Conservation (phyloP, 2,329 filamentous ascomycete species). For the Dothideomycetes sp. region DNA sequence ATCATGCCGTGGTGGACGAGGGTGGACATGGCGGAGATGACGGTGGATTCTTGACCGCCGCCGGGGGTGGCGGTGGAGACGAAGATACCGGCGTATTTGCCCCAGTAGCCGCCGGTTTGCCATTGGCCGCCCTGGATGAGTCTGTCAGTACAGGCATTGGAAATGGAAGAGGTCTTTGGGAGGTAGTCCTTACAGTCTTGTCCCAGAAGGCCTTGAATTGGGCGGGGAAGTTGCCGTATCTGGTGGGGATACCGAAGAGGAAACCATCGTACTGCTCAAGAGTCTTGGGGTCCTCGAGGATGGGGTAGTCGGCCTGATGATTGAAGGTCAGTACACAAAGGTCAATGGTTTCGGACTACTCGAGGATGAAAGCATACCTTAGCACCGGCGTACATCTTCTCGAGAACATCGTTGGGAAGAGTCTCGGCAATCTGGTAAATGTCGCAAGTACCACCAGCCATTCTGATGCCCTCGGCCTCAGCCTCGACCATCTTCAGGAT, state of each 20-base stretch:
- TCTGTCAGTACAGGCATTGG: too few relatives aligned
- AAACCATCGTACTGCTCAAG: conserved; percentile 64
- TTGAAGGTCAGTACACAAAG: not conserved
- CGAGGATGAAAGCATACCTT: conserved; percentile 58
- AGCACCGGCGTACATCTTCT: conserved; percentile 81
- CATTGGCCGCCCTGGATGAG: conserved; percentile 55
- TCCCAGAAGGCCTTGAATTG: conserved; percentile 97
- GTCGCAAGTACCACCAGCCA: conserved; percentile 72
- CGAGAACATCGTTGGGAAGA: conserved; percentile 69
- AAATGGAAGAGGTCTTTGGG: too few relatives aligned
- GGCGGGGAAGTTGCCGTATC: conserved; percentile 88
- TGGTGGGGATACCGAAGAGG: conserved; percentile 88
- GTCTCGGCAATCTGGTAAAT: conserved; percentile 88
- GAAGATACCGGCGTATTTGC: conserved; percentile 89
- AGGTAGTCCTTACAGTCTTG: conserved; percentile 47
- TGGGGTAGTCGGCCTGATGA: conserved; percentile 3
- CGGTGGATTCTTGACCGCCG: conserved; percentile 89
- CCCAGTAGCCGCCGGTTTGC: conserved; percentile 55
- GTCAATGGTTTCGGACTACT: conserved; percentile 26
- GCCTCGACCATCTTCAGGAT: conserved; percentile 75
- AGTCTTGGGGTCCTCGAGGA: conserved; percentile 5
- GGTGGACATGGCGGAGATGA: conserved; percentile 71
- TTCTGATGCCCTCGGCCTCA: conserved; percentile 82
- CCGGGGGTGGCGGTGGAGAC: conserved; percentile 74
- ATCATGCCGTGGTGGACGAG: conserved; percentile 89